A percentile compares a stretch with the other conserved stretches of the same genome.
These are phyloP conservation scores for Bocquillonia castaneifolia DNA, from an alignment of 441 rosid genomes.

Conservation along the genomic window DNA sequence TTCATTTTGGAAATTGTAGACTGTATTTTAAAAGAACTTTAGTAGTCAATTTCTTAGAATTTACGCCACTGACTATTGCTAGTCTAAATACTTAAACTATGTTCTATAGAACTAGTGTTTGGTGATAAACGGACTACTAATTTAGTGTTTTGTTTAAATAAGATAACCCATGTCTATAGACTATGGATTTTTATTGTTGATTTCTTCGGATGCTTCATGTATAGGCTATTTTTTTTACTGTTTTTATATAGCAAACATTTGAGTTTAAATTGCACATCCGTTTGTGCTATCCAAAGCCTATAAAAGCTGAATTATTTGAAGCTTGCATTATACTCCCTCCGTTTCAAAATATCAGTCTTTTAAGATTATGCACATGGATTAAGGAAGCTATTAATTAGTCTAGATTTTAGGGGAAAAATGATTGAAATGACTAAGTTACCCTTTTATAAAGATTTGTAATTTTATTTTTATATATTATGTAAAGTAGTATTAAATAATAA, in stretches of 20 bases:
- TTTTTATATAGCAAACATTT: background rate
- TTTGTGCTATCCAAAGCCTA: background rate
- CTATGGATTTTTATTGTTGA: background rate
- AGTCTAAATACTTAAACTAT: background rate
- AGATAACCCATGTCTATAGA: background rate
- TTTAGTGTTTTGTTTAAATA: background rate
- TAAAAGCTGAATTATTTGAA: too few species aligned
- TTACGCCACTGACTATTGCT: background rate
- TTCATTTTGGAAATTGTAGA: background rate
- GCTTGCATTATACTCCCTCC: too few species aligned
- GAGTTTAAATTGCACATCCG: background rate
- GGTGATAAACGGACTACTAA: background rate
- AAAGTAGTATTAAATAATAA: too few species aligned
- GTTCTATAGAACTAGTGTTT: background rate
- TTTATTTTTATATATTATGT: too few species aligned
- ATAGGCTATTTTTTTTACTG: background rate
- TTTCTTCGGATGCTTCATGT: background rate
- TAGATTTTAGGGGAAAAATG: too few species aligned
- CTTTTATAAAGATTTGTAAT: too few species aligned
- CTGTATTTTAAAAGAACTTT: too few species aligned
- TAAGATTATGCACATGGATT: too few species aligned
- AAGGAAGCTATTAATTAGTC: too few species aligned
- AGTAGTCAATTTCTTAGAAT: background rate
- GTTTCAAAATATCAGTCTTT: too few species aligned
- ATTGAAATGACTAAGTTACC: too few species aligned